Percentiles rank a stretch among this genome's conserved stretches.
phyloP scores from a whole-genome alignment of 805 yeast genomes.

The Kluyveromyces aestuarii region DNA sequence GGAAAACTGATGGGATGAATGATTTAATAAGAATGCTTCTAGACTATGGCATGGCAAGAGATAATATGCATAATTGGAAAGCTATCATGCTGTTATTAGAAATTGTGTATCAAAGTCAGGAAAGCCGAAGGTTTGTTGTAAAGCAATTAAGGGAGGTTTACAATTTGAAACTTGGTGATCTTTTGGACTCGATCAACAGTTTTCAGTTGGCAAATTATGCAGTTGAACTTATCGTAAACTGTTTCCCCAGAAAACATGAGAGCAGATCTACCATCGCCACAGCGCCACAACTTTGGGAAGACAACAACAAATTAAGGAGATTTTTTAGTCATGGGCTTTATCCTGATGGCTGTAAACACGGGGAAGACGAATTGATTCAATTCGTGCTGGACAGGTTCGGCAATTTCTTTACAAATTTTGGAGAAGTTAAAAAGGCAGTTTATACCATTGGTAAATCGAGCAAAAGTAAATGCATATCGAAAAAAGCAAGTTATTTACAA shows the following conservation, averaged over 20 bases:
- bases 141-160: conserved; percentile 8
- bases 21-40: conserved; percentile 8
- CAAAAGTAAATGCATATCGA: background rate
- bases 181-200: conserved; percentile 10
- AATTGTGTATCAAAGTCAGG: conserved; percentile 7
- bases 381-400: conserved; percentile 9
- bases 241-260: conserved; percentile 12
- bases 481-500: conserved; percentile 6
- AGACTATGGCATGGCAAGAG: conserved; percentile 7
- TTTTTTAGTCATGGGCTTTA: conserved; percentile 12
- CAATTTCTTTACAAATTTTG: conserved; percentile 3
- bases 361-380: conserved; percentile 7
- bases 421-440: background rate
- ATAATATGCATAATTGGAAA: conserved; percentile 14
- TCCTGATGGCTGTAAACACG: conserved; percentile 12
- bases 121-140: conserved; percentile 7
- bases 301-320: conserved; percentile 5
- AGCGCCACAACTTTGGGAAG: conserved; percentile 14
- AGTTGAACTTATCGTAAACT: conserved; percentile 11
- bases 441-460: background rate
- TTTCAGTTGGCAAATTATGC: conserved; percentile 15
- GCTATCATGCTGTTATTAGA: conserved; percentile 10
- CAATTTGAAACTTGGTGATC: conserved; percentile 7
- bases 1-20: conserved; percentile 5
- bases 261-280: conserved; percentile 5